phyloP scores from a whole-genome alignment of 2,329 filamentous ascomycete genomes.

The Ambrosiella cleistominuta region DNA sequence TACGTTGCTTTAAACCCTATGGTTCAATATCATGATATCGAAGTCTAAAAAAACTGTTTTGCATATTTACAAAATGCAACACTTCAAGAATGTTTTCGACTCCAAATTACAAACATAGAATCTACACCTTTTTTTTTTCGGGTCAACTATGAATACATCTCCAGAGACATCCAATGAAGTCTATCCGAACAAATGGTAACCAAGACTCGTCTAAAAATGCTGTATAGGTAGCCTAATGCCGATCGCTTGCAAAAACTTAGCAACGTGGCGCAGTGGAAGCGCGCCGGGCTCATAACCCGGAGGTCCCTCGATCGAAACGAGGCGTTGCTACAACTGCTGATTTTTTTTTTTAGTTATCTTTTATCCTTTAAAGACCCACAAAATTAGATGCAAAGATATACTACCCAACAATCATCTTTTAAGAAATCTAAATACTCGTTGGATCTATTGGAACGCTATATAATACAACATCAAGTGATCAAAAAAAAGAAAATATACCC shows the following conservation, averaged over 20 bases:
- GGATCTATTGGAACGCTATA: neutral
- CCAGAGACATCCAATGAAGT: too few species aligned
- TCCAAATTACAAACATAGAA: too few species aligned
- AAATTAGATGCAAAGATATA: neutral
- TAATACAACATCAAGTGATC: neutral
- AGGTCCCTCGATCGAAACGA: constrained; percentile 13
- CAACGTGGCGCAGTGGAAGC: constrained; percentile 14
- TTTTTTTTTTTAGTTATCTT: neutral
- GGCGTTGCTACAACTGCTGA: constrained; percentile 6
- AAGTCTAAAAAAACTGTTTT: too few species aligned
- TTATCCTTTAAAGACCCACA: neutral
- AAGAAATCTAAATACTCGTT: neutral
- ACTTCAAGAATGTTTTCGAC: too few species aligned
- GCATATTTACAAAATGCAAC: too few species aligned
- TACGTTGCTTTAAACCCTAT: neutral
- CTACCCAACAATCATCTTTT: neutral
- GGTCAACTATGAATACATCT: too few species aligned
- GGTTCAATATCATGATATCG: neutral
- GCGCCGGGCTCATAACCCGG: constrained; percentile 13
- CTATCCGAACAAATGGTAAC: too few species aligned
- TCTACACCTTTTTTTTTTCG: too few species aligned
- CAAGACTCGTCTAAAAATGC: too few species aligned
- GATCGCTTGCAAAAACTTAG: neutral
- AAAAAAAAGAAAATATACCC: too few species aligned
- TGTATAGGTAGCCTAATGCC: too few species aligned